Conservation (phyloP, 345 rosid genomes). For the Clausena lansium region DNA sequence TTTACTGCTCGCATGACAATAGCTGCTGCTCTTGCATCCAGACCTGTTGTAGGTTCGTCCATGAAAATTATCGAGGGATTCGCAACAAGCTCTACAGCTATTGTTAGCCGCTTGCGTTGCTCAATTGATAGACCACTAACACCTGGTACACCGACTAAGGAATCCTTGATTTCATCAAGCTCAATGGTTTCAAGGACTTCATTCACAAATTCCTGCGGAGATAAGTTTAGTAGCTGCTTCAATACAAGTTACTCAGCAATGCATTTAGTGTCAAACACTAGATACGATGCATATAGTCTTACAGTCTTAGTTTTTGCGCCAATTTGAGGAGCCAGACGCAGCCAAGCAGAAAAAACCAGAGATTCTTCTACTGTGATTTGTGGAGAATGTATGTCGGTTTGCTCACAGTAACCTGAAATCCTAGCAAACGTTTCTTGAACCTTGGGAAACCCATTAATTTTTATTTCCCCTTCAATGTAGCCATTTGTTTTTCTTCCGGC, state of each 20-base stretch:
- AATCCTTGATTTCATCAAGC: slow-evolving; percentile 8
- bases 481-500: slow-evolving; percentile 50
- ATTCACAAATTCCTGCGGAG: slow-evolving; percentile 1
- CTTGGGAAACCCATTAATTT: slow-evolving; percentile 42
- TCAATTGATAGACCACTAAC: slow-evolving; percentile 5
- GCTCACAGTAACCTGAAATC: slow-evolving; percentile 53
- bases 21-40: slow-evolving; percentile 18
- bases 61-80: slow-evolving; percentile 14
- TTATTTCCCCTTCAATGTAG: slow-evolving; percentile 42
- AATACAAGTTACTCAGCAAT: background rate
- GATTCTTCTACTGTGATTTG: slow-evolving; percentile 52
- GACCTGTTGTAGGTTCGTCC: slow-evolving; percentile 17
- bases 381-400: slow-evolving; percentile 42
- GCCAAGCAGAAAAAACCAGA: slow-evolving; percentile 43
- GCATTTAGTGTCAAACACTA: background rate
- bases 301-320: slow-evolving; percentile 37
- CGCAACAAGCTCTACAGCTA: slow-evolving; percentile 11
- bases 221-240: background rate
- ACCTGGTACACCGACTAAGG: slow-evolving; percentile 12
- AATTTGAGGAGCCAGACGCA: slow-evolving; percentile 40
- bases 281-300: background rate
- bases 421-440: slow-evolving; percentile 49
- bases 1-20: slow-evolving; percentile 16
- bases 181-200: slow-evolving; percentile 14
- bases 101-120: slow-evolving; percentile 13